Base-by-base conservation (phyloP, 371 early-diverging fungal species). In the Rhizopus delemar region DNA sequence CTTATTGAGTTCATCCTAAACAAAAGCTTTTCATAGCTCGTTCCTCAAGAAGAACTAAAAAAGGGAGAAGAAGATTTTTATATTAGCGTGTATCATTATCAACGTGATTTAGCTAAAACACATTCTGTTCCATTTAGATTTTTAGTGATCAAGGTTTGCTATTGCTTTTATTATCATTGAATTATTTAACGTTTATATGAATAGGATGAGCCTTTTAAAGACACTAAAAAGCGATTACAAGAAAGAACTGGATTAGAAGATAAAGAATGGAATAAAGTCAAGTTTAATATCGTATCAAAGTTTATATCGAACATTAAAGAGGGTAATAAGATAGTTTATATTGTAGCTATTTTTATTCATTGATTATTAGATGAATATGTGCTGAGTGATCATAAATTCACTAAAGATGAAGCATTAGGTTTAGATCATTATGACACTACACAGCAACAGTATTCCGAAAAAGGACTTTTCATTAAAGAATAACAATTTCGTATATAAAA, bases 101-200 rank as follows among this genome's bases (percentile, higher is more conserved):
- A 74, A 53, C 78, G 79, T 56, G 88, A 90, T 49, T 66, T 81
- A 5, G 32, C 57, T 16, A 80, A 85, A 28, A 66, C 81, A 5
- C 93, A 94, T 71, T 79, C 93, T 51, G 74, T 90, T 57, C 94
- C 95, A 3, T 93, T 94, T 77, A 65, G 67, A 54, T 83, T 92
- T 59, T 68, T 80, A 34, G 59, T 92, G 48, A 78, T 73, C 53
- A 73, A 83, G 59, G 64, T 55, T 53, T 51, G 51, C 13, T 29
- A 12, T 41, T 29, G 8, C 32, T 29, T 5, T 1, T 55, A 12
- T 4, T 43, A 43, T 33, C 5, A 38, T 28, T 15, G 46, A 12
- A 8, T 55, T 38, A 28, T 22, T 22, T 22, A 22, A 22, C 22
- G 11, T 31, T 32, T 50, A 53, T 46, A 29, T 32, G 6, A 53